Conservation (phyloP, 1,284 basidiomycete species). For the Phellopilus nigrolimitatus region DNA sequence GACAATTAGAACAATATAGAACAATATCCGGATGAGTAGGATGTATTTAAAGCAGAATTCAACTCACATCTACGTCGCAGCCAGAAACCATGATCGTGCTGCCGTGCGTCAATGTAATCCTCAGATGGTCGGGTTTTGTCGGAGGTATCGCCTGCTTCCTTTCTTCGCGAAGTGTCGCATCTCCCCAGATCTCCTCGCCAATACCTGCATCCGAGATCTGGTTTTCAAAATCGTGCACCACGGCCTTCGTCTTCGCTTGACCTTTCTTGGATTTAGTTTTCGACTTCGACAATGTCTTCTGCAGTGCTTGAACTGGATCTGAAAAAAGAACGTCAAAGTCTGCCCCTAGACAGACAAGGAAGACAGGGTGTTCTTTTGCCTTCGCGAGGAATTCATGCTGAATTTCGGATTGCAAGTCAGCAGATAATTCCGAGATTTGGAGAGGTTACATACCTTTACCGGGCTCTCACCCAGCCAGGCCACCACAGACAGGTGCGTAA, state of each 20-base stretch:
- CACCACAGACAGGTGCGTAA: background rate
- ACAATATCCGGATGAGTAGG: background rate
- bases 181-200: background rate
- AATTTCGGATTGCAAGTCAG: background rate
- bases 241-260: background rate
- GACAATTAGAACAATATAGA: background rate
- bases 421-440: background rate
- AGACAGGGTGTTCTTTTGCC: constrained; percentile 4
- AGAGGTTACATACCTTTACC: constrained; percentile 8
- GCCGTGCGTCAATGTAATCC: constrained; percentile 15
- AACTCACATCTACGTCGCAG: constrained; percentile 9
- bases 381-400: too few relatives aligned
- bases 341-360: constrained; percentile 16
- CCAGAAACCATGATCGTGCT: constrained; percentile 8
- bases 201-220: background rate
- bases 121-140: background rate
- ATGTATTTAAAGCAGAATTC: background rate
- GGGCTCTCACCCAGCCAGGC: constrained; percentile 13
- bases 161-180: too few relatives aligned
- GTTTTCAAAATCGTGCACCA: too few relatives aligned
- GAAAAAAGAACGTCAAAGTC: constrained; percentile 14
- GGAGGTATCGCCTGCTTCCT: background rate
- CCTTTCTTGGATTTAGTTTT: background rate
- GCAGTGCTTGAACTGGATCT: background rate
- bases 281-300: background rate